Conservation (phyloP, 1,284 basidiomycete species). For the Taiwanofungus camphoratus region DNA sequence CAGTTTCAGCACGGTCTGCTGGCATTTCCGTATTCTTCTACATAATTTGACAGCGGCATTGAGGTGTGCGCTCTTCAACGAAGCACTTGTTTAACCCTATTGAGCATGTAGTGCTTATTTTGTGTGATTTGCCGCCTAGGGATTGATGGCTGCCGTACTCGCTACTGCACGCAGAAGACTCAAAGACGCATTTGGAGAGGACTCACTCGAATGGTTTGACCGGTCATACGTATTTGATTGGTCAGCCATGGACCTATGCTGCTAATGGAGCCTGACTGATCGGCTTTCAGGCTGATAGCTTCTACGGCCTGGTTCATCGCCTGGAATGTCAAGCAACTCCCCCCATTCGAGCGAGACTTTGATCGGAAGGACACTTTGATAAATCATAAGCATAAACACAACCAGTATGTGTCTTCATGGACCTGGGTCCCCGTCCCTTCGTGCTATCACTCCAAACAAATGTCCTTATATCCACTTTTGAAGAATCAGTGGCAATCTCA, state of each 20-base stretch:
- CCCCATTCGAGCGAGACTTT: slow-evolving; percentile 52
- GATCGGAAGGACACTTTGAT: slow-evolving; percentile 47
- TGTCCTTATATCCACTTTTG: not conserved
- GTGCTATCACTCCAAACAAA: not conserved
- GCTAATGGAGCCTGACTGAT: not conserved
- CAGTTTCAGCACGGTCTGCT: no score
- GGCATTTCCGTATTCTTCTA: no score
- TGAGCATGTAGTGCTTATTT: not conserved
- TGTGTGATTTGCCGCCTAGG: not conserved
- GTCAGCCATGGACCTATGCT: slow-evolving; percentile 13
- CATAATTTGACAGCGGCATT: no score
- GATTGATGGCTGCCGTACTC: not conserved
- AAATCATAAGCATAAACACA: slow-evolving; percentile 41
- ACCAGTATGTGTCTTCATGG: slow-evolving; percentile 36
- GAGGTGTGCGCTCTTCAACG: no score
- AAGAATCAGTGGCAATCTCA: slow-evolving; percentile 45
- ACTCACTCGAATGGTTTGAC: slow-evolving; percentile 43
- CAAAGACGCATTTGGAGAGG: slow-evolving; percentile 20
- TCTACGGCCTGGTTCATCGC: slow-evolving; percentile 40
- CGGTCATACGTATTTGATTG: slow-evolving; percentile 33
- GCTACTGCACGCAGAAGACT: not conserved
- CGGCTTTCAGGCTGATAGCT: slow-evolving; percentile 37
- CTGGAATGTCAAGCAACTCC: slow-evolving; percentile 31
- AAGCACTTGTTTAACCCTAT: no score
- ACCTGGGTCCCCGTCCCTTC: not conserved